These are phyloP conservation scores for Acmispon strigosus DNA, from an alignment of 306 rosid genomes.

Conservation along the genomic window DNA sequence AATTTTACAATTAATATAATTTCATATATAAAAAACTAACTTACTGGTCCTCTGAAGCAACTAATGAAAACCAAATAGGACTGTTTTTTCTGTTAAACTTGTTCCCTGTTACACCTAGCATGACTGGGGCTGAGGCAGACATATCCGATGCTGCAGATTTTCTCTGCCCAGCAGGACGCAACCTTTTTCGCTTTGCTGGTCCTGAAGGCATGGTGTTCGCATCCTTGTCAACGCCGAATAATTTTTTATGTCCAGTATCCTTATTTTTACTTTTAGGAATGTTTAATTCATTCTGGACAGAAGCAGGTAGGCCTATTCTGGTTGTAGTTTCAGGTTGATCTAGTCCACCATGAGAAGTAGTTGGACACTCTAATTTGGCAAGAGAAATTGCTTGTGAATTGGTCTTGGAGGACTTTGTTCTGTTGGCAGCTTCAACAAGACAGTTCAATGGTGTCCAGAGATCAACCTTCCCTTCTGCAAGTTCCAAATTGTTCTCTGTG, in stretches of 20 bases:
- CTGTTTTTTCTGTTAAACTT: slow-evolving; percentile 37
- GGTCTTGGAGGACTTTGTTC: slow-evolving; percentile 73
- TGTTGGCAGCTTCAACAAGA: slow-evolving; percentile 91
- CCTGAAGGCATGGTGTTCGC: slow-evolving; percentile 38
- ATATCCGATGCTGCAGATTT: slow-evolving; percentile 45
- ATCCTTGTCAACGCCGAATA: slow-evolving; percentile 45
- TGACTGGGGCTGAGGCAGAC: slow-evolving; percentile 45
- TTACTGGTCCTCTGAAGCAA: slow-evolving; percentile 82
- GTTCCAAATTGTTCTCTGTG: slow-evolving; percentile 30
- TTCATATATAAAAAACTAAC: slow-evolving; percentile 2
- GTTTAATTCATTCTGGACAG: slow-evolving; percentile 26
- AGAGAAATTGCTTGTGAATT: slow-evolving; percentile 42
- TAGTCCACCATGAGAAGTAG: slow-evolving; percentile 33
- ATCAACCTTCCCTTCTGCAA: slow-evolving; percentile 71
- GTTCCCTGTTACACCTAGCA: slow-evolving; percentile 46
- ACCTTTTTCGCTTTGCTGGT: slow-evolving; percentile 53
- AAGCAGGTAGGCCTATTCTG: slow-evolving; percentile 37
- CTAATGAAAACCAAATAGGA: slow-evolving; percentile 88
- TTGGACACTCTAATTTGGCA: slow-evolving; percentile 47
- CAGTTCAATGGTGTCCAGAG: slow-evolving; percentile 93
- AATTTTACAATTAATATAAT: not conserved
- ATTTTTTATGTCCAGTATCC: slow-evolving; percentile 44
- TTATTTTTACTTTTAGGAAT: slow-evolving; percentile 51
- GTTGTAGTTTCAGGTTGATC: slow-evolving; percentile 35
- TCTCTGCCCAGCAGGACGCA: slow-evolving; percentile 60